Conservation (phyloP, 2,329 filamentous ascomycete species). For the Botrytis fragariae region DNA sequence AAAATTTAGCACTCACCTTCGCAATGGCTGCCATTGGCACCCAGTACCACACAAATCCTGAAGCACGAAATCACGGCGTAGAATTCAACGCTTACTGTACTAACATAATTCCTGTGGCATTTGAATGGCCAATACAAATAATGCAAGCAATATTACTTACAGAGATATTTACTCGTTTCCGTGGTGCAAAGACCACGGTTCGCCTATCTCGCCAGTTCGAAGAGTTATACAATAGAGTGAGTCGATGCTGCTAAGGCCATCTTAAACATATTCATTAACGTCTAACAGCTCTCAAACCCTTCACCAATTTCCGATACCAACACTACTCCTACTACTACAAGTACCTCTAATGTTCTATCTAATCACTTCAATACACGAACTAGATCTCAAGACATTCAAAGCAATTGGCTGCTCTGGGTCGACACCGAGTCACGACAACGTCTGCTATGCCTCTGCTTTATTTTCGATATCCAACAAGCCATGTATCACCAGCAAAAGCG, state of each 20-base stretch:
- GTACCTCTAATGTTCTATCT: not conserved
- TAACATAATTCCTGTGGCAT: constrained; percentile 31
- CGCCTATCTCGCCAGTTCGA: constrained; percentile 34
- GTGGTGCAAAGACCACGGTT: constrained; percentile 33
- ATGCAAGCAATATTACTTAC: constrained; percentile 39
- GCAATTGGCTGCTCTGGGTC: constrained; percentile 52
- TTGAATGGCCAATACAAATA: constrained; percentile 31
- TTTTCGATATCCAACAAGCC: constrained; percentile 55
- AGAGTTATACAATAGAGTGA: constrained; percentile 33
- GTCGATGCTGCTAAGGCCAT: constrained; percentile 17
- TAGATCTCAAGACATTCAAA: constrained; percentile 21
- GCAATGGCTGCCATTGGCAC: constrained; percentile 38
- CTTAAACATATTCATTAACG: not conserved
- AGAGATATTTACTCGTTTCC: constrained; percentile 36
- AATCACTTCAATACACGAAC: constrained; percentile 2
- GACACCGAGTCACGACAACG: constrained; percentile 52
- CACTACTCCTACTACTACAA: not conserved
- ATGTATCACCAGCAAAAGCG: constrained; percentile 46
- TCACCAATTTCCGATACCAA: not conserved
- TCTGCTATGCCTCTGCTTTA: constrained; percentile 55
- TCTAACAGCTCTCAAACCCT: constrained; percentile 2
- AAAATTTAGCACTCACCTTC: constrained; percentile 29
- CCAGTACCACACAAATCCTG: constrained; percentile 33
- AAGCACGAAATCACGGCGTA: constrained; percentile 33
- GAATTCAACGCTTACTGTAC: constrained; percentile 35